Percentiles rank a stretch among this genome's conserved stretches.
These are phyloP conservation scores for Fusarium proliferatum DNA, from an alignment of 2,329 filamentous ascomycete species.

Conservation along the genomic window DNA sequence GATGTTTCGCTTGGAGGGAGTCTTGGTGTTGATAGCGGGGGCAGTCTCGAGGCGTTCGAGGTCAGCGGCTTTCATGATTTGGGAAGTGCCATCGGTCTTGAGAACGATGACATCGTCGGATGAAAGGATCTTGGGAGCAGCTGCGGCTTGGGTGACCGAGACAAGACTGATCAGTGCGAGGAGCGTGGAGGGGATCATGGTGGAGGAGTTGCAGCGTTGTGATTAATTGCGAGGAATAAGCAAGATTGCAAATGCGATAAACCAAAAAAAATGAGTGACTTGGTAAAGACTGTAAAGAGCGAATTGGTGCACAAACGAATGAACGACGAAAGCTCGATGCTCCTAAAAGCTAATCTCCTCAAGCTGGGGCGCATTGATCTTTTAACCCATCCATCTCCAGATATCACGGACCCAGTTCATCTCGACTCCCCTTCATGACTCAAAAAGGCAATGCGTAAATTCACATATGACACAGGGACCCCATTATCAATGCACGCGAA, in stretches of 20 bases:
- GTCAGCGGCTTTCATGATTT: constrained; percentile 38
- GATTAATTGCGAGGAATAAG: not conserved
- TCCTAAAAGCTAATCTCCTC: not conserved
- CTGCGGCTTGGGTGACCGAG: constrained; percentile 30
- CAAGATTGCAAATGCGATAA: no score
- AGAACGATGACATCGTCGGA: constrained; percentile 37
- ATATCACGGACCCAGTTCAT: not conserved
- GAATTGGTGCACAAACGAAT: not conserved
- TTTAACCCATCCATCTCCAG: not conserved
- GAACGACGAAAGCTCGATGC: not conserved
- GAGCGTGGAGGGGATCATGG: constrained; percentile 30
- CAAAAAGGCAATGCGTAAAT: constrained; percentile 11
- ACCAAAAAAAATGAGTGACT: not conserved
- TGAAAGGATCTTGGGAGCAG: constrained; percentile 6
- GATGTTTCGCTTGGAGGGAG: not conserved
- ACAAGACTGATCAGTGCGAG: constrained; percentile 27
- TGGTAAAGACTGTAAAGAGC: constrained; percentile 11
- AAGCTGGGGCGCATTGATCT: not conserved
- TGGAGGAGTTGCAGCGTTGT: not conserved
- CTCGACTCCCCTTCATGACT: not conserved
- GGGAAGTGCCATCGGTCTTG: constrained; percentile 25
- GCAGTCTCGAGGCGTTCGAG: constrained; percentile 30
- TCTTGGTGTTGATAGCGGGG: not conserved
- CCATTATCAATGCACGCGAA: not conserved
- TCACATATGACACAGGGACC: not conserved